Base-by-base conservation (phyloP, 768 basidiomycete genomes). In the Boletus sp. region DNA sequence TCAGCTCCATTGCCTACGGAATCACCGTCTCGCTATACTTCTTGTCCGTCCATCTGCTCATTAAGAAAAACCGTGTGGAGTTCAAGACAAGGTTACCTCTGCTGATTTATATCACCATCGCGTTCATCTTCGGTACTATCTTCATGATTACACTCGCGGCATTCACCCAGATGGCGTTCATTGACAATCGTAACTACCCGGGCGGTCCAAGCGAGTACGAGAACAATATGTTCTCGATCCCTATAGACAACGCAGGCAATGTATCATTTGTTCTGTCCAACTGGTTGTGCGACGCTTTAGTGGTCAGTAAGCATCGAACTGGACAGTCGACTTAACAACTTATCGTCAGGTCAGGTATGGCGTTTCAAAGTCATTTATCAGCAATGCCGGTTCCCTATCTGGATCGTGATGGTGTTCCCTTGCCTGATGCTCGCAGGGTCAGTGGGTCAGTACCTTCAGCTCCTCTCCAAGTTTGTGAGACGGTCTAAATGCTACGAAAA, bases 121-220 rank as follows among this genome's bases (percentile, higher is more conserved):
- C 44, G 5, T 50, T 61, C 51, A 13, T 60, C 19, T 40, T 61
- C n/a, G 44, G 50, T 0, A 67, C 65, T 2, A 27, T 66, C 21
- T 66, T 55, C 41, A 50, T 66, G 53, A 27, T 48, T 15, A 33
- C 55, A 11, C 53, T 60, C 15, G 51, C 64, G 2, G 50, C 62
- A 19, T 64, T 70, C 37, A 60, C 60, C 0, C 67, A 70, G 30
- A 55, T 69, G 49, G 54, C 61, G 0, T 72, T 71, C 45, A 63
- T 73, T 41, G 65, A 73, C 44, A 44, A 64, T 41, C 64, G 72
- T 9, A 59, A 71, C 40, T 72, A 62, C 27, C 67, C 67, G 1
- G 70, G 68, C 1, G 72, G 72, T 17, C 71, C 72, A 7, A 62
- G 39, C 11, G 61, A 54, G 8, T 73, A 51, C 38, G 61, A 61